Percentiles rank a stretch among this genome's conserved stretches.
These are phyloP conservation scores for Drechslera avenae DNA, from an alignment of 2,329 filamentous ascomycete genomes.

Conservation along the genomic window DNA sequence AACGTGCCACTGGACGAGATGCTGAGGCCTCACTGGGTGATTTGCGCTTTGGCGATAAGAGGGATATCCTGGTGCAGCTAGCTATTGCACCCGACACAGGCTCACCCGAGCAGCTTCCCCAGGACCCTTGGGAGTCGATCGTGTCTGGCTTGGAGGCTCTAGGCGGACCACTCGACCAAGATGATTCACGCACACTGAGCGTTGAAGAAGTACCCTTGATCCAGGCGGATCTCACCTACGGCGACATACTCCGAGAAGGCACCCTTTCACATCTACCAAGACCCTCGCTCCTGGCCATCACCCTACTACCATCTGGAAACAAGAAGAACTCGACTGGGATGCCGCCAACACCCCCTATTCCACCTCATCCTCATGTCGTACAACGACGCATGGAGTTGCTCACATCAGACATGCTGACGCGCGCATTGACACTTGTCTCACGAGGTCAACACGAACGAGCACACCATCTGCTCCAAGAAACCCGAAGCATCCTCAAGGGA, in stretches of 20 bases:
- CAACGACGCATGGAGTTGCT: slow-evolving; percentile 97
- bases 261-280: slow-evolving; percentile 83
- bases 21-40: slow-evolving; percentile 92
- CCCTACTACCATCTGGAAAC: slow-evolving; percentile 79
- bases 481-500: slow-evolving; percentile 91
- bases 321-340: slow-evolving; percentile 62
- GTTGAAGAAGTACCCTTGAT: slow-evolving; percentile 95
- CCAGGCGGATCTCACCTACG: slow-evolving; percentile 91
- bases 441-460: slow-evolving; percentile 92
- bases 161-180: slow-evolving; percentile 82
- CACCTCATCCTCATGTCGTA: slow-evolving; percentile 91
- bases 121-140: slow-evolving; percentile 96
- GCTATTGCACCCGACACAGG: slow-evolving; percentile 87
- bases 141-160: slow-evolving; percentile 94
- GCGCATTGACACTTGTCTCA: slow-evolving; percentile 87
- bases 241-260: slow-evolving; percentile 89
- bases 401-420: slow-evolving; percentile 96
- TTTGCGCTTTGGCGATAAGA: slow-evolving; percentile 92
- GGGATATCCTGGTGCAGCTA: slow-evolving; percentile 73
- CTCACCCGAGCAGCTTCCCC: slow-evolving; percentile 80
- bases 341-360: slow-evolving; percentile 72
- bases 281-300: slow-evolving; percentile 90
- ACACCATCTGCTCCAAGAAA: slow-evolving; percentile 90
- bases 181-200: slow-evolving; percentile 80
- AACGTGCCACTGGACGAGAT: slow-evolving; percentile 90